phyloP scores from a whole-genome alignment of 805 yeast species.

The Kuraishia hungarica region DNA sequence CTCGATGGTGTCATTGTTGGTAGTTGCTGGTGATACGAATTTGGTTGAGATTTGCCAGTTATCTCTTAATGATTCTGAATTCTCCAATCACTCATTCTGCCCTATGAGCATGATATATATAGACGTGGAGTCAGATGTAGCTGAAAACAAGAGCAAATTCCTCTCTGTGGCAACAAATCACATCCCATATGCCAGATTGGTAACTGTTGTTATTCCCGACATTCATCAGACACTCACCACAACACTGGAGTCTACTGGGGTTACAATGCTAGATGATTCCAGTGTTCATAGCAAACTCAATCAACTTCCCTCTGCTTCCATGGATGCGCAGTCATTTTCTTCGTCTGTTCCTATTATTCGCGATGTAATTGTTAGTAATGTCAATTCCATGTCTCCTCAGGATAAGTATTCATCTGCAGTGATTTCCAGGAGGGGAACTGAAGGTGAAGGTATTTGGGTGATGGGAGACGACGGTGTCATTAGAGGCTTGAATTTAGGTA shows the following conservation, averaged over 20 bases:
- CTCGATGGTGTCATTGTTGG: conserved; percentile 44
- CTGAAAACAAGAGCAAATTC: conserved; percentile 9
- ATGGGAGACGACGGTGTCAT: conserved; percentile 61
- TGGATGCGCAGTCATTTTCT: conserved; percentile 12
- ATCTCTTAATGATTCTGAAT: conserved; percentile 68
- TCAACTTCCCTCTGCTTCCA: conserved; percentile 2
- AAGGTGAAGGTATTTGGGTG: conserved; percentile 48
- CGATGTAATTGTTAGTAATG: conserved; percentile 30
- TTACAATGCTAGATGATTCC: neutral
- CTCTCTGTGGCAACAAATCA: conserved; percentile 70
- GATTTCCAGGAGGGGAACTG: conserved; percentile 19
- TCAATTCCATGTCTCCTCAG: conserved; percentile 52
- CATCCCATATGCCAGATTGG: conserved; percentile 65
- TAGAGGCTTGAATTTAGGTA: conserved; percentile 47
- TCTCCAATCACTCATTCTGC: conserved; percentile 54
- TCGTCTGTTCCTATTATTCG: conserved; percentile 20
- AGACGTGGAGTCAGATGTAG: neutral
- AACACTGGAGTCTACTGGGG: neutral
- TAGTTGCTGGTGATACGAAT: conserved; percentile 6
- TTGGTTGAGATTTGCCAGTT: conserved; percentile 33
- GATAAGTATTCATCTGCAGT: conserved; percentile 52
- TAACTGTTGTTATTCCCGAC: conserved; percentile 42
- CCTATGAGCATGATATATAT: conserved; percentile 36
- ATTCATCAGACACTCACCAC: neutral
- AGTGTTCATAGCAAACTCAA: conserved; percentile 1